Percentiles rank a stretch among this genome's conserved stretches.
These are phyloP conservation scores for Coniochaeta sp. DNA, from an alignment of 2,329 filamentous ascomycete genomes.

Conservation along the genomic window DNA sequence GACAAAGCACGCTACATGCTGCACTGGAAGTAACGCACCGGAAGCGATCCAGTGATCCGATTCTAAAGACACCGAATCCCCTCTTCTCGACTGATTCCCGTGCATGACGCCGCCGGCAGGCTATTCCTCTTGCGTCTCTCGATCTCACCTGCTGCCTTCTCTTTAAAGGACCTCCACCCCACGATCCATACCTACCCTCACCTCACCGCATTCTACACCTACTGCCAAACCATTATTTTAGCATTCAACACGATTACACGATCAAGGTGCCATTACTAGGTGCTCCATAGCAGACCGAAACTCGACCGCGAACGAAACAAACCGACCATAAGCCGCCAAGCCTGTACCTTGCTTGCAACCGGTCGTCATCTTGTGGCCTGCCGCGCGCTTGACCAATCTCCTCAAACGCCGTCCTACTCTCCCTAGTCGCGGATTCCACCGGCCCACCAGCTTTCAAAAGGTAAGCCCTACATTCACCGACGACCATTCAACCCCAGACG, in stretches of 20 bases:
- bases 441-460: neutral
- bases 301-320: constrained; percentile 2
- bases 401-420: neutral
- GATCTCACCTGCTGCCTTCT: neutral
- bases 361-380: constrained; percentile 2
- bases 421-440: neutral
- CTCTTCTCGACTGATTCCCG: neutral
- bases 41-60: neutral
- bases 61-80: neutral
- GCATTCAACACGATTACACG: neutral
- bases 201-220: neutral
- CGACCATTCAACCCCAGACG: neutral
- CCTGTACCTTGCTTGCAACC: neutral
- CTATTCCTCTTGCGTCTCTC: neutral
- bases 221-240: neutral
- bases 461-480: neutral
- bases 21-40: neutral
- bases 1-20: neutral
- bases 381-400: constrained; percentile 2
- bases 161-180: neutral
- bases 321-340: neutral
- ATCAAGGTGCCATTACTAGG: neutral
- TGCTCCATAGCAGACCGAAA: neutral
- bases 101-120: neutral
- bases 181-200: neutral